Evolutionary conservation across 441 rosid species (phyloP).

Genomic region (Syzygium malaccense): DNA sequence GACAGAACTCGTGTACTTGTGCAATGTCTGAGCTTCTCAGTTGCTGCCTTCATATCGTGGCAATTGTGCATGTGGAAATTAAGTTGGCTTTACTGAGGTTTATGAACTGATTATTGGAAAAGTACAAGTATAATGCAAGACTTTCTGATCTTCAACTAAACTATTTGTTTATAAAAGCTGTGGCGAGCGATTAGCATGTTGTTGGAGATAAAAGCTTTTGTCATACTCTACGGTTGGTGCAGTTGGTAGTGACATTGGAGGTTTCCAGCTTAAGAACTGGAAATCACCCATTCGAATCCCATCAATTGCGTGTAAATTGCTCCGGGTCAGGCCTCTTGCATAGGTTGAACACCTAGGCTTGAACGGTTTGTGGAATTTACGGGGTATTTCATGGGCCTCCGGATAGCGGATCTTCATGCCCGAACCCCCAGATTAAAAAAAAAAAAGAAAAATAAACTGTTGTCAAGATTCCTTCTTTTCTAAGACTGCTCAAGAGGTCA

Average conservation of each 20-base stretch:
- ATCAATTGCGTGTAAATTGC: not conserved
- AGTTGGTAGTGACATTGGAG: not conserved
- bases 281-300: not conserved
- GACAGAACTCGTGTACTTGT: not conserved
- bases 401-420: not conserved
- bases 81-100: not conserved
- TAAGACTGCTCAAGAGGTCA: not conserved
- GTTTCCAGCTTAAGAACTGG: not conserved
- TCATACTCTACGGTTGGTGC: not conserved
- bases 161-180: not conserved
- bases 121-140: not conserved
- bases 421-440: not conserved
- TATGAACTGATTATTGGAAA: not conserved
- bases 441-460: not conserved
- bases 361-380: not conserved
- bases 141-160: not conserved
- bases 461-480: not conserved
- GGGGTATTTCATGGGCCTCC: not conserved
- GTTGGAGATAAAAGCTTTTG: not conserved
- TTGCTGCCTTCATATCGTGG: not conserved
- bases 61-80: not conserved
- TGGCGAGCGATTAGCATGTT: not conserved
- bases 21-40: not conserved
- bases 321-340: not conserved
- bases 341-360: not conserved